Evolutionary conservation across 805 yeast species (phyloP), one percentile per base, ranked within the genome.

Genomic region (Soucietia sequanensis): DNA sequence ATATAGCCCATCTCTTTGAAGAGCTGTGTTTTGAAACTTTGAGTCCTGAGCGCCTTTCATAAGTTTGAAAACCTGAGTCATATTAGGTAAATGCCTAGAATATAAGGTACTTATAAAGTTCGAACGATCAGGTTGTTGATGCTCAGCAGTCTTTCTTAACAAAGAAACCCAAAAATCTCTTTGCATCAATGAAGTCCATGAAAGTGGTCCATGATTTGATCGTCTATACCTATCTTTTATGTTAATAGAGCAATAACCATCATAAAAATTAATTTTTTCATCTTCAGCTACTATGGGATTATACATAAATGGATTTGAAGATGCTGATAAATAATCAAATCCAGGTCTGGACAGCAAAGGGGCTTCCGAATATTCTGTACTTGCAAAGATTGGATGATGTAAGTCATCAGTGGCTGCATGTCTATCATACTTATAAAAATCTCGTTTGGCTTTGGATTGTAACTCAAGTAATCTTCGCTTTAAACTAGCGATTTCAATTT

Each of bases 181-280:
- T 37, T 68, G 65, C 39, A 75, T 50, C 22, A 68, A 34, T 0
- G 76, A 51, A 3, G 64, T 43, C 65, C 75, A 66, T 2, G 75
- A 52, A 15, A 72, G 54, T 0, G 80, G 78, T 1, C 78, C 80
- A 44, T 67, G 69, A 43, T 67, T 66, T n/a, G 65, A 48, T 27
- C 76, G 51, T 6, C 68, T 58, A n/a, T 22, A 24, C 6, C 39
- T 31, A 30, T 60, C 62, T 15, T 62, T 62, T 12, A 62, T 40
- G 31, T 65, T 52, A 41, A 75, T 60, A 1, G 80, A 70, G 3
- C 60, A 38, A 41, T 59, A 62, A 3, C 70, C 71, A 1, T 52
- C 56, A 37, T 59, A 66, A 23, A 73, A 54, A 30, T 67, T 58
- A 18, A 75, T 51, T 1, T 32, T 34, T 9, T 66, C 73, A 22